Evolutionary conservation across 2,329 filamentous ascomycete species (phyloP), one percentile per base, ranked within the genome.

Genomic region (Stemphylium vesicarium): DNA sequence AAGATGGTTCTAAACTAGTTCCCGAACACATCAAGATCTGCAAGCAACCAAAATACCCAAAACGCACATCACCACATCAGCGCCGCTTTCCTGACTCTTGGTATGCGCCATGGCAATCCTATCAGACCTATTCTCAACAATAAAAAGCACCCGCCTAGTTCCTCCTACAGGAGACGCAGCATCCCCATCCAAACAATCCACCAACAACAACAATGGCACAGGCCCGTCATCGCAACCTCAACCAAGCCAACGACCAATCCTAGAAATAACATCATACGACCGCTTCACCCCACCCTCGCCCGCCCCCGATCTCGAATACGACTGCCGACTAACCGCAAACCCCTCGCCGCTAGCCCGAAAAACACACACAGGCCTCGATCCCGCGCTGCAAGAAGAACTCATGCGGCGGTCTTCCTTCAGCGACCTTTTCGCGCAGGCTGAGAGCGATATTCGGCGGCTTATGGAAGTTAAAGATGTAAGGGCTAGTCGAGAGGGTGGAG

Each of bases 211-310:
- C 10, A 13, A 41, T 8, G 13, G n/a, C 13, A 2, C 15, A 22
- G 1, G 8, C n/a, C 4, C 31, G 10, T 8, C 31, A 13, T 8
- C 37, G 15, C 41, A 31, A 26, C 18, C 24, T 6, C 4, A 35
- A 24, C 20, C 29, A 16, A 13, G 4, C 29, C 50, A 50, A 31
- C 50, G 40, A 39, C 50, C 55, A 24, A 31, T 50, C 1, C 51
- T 57, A 3, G 50, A 54, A 4, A 54, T 57, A 29, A 54, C 40
- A 4, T 57, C 55, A 13, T 54, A 57, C 11, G 26, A 57, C 37
- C 55, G 55, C n/a, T 42, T 50, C 40, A 46, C 40, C 1, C 46
- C 55, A n/a, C 46, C 42, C 12, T 36, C 12, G 2, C 55, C 55
- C 0, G 47, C 20, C 4, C 55, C 55, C 5, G 55, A 57, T 4